These are phyloP conservation scores for Pichia scutulata DNA, from an alignment of 805 yeast species.

Conservation along the genomic window DNA sequence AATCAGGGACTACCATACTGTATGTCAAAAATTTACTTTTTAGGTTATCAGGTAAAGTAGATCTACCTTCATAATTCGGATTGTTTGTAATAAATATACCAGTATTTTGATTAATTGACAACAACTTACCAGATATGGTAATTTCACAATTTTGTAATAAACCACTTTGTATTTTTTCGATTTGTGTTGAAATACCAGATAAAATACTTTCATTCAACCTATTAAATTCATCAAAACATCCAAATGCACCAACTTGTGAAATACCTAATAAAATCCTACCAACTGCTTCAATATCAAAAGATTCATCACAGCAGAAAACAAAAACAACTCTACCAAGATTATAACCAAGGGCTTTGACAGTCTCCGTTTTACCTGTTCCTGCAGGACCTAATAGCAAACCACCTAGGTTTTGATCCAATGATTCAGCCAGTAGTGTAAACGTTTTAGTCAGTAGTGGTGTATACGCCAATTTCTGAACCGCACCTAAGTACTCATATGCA, in stretches of 20 bases:
- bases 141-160: conserved; percentile 30
- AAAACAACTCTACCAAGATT: conserved; percentile 72
- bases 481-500: conserved; percentile 80
- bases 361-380: conserved; percentile 94
- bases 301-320: conserved; percentile 88
- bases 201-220: conserved; percentile 62
- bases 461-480: conserved; percentile 61
- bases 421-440: conserved; percentile 63
- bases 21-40: conserved; percentile 71
- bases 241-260: conserved; percentile 85
- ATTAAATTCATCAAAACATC: conserved; percentile 93
- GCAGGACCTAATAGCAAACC: conserved; percentile 95
- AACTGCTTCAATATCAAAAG: conserved; percentile 75
- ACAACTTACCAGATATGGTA: conserved; percentile 32
- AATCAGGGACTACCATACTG: conserved; percentile 68
- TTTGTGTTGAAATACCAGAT: conserved; percentile 78
- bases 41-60: conserved; percentile 76
- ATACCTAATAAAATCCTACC: conserved; percentile 72
- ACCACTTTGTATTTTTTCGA: conserved; percentile 62
- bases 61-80: conserved; percentile 81
- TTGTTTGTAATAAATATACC: conserved; percentile 89
- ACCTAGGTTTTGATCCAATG: conserved; percentile 68
- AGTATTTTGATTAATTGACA: conserved; percentile 38
- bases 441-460: conserved; percentile 66
- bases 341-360: conserved; percentile 76